Evolutionary conservation across 192 early-diverging fungal genomes (phyloP), one percentile per base, ranked within the genome.

Genomic region (Linnemannia exigua): DNA sequence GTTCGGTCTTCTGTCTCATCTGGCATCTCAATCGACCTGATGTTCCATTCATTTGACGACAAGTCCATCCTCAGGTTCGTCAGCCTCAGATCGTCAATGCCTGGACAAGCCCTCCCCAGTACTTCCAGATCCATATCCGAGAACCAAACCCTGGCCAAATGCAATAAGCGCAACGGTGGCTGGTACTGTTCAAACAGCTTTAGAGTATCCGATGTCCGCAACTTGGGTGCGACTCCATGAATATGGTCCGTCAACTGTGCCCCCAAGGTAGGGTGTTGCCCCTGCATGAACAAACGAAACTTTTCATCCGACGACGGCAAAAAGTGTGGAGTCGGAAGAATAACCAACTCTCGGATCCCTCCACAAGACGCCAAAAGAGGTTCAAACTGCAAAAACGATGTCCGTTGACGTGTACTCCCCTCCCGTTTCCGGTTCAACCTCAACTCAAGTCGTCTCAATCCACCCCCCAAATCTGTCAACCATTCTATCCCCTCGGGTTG

Each of bases 131-230:
- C 77, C 17, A 15, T n/a, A 5, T 79, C 77, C 25, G 69, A 71
- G 44, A 79, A 79, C 70, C 70, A 79, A 25, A 79, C 77, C 5
- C 77, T 35, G 11, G 51, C 77, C 68, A 79, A 14, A 48, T 79
- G 77, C 36, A 79, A 50, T 22, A 70, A 37, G 58, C 67, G 54
- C 28, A 79, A 50, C 16, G 69, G 69, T 1, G 77, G 77, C 31
- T 37, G 46, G 70, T 72, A 48, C 28, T 58, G 12, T 41, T 52
- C 70, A 66, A 79, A 79, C 15, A 20, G 15, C 28, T 71, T 72
- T 19, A 79, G 51, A 25, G 51, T 63, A 36, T 61, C 52, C 35
- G 20, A 31, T 0, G 77, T 79, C 67, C 38, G 17, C 16, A 28
- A 46, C 25, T 22, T 38, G 20, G 70, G n/a, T 14, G 41, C 37